phyloP scores from a whole-genome alignment of 805 yeast genomes.

The Yarrowia osloensis region DNA sequence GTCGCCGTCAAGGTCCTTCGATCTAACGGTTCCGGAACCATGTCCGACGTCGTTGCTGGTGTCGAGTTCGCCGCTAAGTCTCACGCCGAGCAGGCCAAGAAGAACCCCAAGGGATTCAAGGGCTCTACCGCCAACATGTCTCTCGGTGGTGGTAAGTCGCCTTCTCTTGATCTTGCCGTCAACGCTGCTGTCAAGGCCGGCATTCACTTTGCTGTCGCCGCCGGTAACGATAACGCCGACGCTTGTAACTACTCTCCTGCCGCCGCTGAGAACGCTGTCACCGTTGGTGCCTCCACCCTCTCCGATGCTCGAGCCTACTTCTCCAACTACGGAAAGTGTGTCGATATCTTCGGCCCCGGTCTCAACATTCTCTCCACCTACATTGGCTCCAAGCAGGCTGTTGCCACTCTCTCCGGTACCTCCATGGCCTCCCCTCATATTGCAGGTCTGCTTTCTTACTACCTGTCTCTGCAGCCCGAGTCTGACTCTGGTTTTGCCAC shows the following conservation, averaged over 20 bases:
- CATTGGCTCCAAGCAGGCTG: slow-evolving; percentile 54
- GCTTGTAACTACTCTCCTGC: slow-evolving; percentile 65
- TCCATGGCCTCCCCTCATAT: slow-evolving; percentile 67
- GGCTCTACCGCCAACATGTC: slow-evolving; percentile 67
- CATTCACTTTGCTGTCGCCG: slow-evolving; percentile 62
- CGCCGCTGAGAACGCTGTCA: slow-evolving; percentile 54
- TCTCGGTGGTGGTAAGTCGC: slow-evolving; percentile 59
- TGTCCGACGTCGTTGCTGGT: slow-evolving; percentile 64
- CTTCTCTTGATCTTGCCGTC: slow-evolving; percentile 58
- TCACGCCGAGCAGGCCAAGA: slow-evolving; percentile 48
- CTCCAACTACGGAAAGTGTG: slow-evolving; percentile 57
- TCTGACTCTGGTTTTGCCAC: slow-evolving; percentile 52
- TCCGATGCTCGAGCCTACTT: slow-evolving; percentile 53
- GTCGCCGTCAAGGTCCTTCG: slow-evolving; percentile 65
- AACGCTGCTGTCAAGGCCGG: slow-evolving; percentile 61
- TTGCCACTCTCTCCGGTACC: slow-evolving; percentile 59
- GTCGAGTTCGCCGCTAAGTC: slow-evolving; percentile 59
- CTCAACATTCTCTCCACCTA: slow-evolving; percentile 58
- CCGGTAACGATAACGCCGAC: slow-evolving; percentile 62
- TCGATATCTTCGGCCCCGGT: slow-evolving; percentile 59
- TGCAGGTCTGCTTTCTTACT: slow-evolving; percentile 58
- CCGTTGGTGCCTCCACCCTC: slow-evolving; percentile 54
- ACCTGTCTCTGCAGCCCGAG: slow-evolving; percentile 57
- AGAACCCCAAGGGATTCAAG: slow-evolving; percentile 51
- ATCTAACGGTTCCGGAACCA: slow-evolving; percentile 59